Base-by-base conservation (phyloP, 192 early-diverging fungal species). In the Rhizophagus sp. region DNA sequence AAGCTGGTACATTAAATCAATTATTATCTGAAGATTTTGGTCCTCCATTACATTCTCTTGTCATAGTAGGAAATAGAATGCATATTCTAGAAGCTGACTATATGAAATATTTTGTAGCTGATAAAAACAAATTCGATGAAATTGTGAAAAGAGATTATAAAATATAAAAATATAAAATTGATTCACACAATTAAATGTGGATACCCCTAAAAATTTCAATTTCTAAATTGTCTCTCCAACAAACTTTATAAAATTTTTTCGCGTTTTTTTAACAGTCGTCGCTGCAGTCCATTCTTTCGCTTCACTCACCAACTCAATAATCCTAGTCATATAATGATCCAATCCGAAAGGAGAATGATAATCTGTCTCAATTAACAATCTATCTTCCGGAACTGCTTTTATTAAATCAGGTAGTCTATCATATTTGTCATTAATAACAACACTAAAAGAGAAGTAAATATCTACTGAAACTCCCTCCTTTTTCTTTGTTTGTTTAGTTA, bases 71-170 rank as follows among this genome's bases (percentile, higher is more conserved):
- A 30, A 88, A 86, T 64, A 87, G 89, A 74, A 94, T 99, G 93
- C 98, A 99, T 83, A 88, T 94, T 75, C 89, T 99, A 84, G 98
- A 99, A 83, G 93, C 93, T 22, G 95, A 98, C 64, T 89, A 96
- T 77, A 85, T 99, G 75, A 87, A 91, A 72, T 88, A 87, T 41
- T 94, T 92, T 87, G 95, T 95, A 11, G 84, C 94, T 52, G 88
- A 94, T 78, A 83, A 85, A n/a, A 84, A 85, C 25, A 81, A 77
- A 15, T 91, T 95, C 79, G 90, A 93, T 80, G 84, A 82, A 61
- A 86, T 94, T 79, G 87, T 92, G 33, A 89, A 90, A 84, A 83
- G 87, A 41, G 89, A 94, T 76, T 94, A 90, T 75, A 80, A 84
- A 4, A 49, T 66, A 66, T 66, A 66, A 80, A 84, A 4, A 49